These are phyloP conservation scores for Alternaria sp. DNA, from an alignment of 2,329 filamentous ascomycete genomes.

Conservation along the genomic window DNA sequence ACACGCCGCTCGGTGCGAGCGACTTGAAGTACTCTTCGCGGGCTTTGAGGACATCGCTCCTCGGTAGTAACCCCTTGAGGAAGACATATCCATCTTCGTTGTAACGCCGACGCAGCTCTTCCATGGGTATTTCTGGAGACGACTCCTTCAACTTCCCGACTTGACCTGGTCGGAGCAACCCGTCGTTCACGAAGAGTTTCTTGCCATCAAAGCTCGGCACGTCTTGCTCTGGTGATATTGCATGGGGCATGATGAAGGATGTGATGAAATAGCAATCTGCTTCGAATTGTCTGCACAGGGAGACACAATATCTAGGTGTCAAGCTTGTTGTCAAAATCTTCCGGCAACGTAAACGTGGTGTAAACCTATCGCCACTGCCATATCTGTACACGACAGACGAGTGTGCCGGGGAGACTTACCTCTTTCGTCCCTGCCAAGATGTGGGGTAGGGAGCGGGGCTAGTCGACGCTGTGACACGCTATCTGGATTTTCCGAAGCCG, in stretches of 20 bases:
- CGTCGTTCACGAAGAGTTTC: conserved; percentile 55
- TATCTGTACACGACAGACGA: neutral
- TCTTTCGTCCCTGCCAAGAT: conserved; percentile 12
- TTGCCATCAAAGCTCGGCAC: conserved; percentile 33
- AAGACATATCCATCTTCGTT: conserved; percentile 62
- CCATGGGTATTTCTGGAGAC: conserved; percentile 53
- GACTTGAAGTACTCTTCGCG: conserved; percentile 62
- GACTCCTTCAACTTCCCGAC: conserved; percentile 54
- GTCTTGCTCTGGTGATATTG: conserved; percentile 31
- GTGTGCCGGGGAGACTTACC: conserved; percentile 19
- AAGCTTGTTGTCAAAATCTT: neutral
- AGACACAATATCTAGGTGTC: neutral
- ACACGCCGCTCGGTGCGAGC: conserved; percentile 62
- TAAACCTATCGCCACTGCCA: neutral
- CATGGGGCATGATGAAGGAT: conserved; percentile 41
- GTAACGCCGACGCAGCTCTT: conserved; percentile 57
- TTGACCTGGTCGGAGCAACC: conserved; percentile 54
- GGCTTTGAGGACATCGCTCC: conserved; percentile 59
- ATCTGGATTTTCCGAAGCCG: conserved; percentile 14
- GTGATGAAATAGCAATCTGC: neutral
- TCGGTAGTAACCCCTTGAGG: conserved; percentile 62
- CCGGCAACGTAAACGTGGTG: neutral
- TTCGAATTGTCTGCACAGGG: neutral
- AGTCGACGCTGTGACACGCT: conserved; percentile 2
- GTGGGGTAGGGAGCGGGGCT: conserved; percentile 28